Conservation (phyloP, 805 yeast genomes). For the Tetrapisispora arboricola region DNA sequence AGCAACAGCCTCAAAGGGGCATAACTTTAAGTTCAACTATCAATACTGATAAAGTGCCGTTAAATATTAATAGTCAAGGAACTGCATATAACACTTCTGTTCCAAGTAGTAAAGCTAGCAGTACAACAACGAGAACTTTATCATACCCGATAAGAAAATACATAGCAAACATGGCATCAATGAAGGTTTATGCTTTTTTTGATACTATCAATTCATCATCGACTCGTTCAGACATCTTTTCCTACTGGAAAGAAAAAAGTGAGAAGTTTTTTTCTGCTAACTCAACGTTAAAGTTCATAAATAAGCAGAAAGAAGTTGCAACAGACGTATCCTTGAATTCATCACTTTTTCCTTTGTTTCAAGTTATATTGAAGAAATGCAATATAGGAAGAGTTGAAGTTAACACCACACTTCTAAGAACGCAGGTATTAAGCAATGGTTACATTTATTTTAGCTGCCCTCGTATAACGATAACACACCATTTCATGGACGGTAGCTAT, state of each 20-base stretch:
- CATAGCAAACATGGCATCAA: slow-evolving; percentile 40
- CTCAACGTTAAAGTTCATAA: slow-evolving; percentile 39
- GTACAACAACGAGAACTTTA: slow-evolving; percentile 5
- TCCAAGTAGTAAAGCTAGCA: not conserved
- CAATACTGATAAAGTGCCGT: not conserved
- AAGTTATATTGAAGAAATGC: slow-evolving; percentile 40
- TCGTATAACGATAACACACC: slow-evolving; percentile 37
- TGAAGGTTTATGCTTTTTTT: slow-evolving; percentile 40
- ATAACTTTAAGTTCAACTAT: not conserved
- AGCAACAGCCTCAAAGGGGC: not conserved
- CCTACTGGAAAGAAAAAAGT: slow-evolving; percentile 41
- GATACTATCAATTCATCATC: slow-evolving; percentile 37
- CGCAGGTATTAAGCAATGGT: slow-evolving; percentile 44
- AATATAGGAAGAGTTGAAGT: slow-evolving; percentile 46
- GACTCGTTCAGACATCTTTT: slow-evolving; percentile 35
- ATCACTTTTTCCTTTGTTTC: slow-evolving; percentile 24
- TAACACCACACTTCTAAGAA: slow-evolving; percentile 38
- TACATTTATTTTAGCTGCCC: slow-evolving; percentile 45
- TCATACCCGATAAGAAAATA: slow-evolving; percentile 29
- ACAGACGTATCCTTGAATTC: slow-evolving; percentile 49
- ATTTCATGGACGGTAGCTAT: slow-evolving; percentile 61
- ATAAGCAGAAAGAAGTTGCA: slow-evolving; percentile 36
- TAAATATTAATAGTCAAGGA: not conserved
- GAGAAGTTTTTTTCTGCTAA: slow-evolving; percentile 43
- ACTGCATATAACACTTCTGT: not conserved